phyloP scores from a whole-genome alignment of 2,329 filamentous ascomycete species.

The Fusarium paranaense region DNA sequence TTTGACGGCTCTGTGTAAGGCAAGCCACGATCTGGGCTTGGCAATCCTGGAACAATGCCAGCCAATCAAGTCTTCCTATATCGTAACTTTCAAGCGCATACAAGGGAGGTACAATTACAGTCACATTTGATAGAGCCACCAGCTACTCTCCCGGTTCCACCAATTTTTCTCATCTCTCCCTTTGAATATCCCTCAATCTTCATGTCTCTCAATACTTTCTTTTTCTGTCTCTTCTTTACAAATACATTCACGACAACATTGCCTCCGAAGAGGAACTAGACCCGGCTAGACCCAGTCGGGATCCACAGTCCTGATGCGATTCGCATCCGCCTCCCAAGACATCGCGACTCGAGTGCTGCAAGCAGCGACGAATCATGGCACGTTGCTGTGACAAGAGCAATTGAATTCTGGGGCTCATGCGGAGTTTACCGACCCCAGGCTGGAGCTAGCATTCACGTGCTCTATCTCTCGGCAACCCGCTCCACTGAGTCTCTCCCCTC shows the following conservation, averaged over 20 bases:
- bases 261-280: neutral
- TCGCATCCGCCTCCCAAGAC: neutral
- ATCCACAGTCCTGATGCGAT: constrained; percentile 7
- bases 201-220: neutral
- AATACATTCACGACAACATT: neutral
- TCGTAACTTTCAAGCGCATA: neutral
- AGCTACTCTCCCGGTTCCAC: neutral
- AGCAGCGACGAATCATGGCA: neutral
- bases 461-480: neutral
- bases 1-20: neutral
- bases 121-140: neutral
- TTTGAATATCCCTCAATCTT: neutral
- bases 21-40: constrained; percentile 3
- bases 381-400: neutral
- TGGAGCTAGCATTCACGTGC: neutral
- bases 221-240: neutral
- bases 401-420: neutral
- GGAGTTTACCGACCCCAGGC: neutral
- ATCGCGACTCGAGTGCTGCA: neutral
- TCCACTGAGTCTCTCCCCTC: neutral
- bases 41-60: neutral
- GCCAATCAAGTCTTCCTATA: neutral
- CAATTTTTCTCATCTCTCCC: neutral
- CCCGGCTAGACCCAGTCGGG: neutral
- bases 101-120: neutral